Evolutionary conservation across 106 monocot genomes (phyloP).

Genomic region (Platanthera guangdongensis): DNA sequence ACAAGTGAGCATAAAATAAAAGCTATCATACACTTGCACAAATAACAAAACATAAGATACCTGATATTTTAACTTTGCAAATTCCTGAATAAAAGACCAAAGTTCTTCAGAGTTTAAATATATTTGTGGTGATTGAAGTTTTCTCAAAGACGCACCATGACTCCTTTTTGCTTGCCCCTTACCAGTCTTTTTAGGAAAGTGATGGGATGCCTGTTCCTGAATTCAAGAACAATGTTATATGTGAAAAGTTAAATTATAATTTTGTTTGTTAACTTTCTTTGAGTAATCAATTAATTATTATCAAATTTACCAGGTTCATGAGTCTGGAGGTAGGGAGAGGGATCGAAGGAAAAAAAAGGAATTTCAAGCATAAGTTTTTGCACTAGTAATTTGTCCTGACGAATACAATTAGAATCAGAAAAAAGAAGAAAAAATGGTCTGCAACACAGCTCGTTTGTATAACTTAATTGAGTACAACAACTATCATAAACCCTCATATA

Average conservation of each 20-base stretch:
- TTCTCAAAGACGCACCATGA: conserved; percentile 24
- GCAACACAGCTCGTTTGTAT: not conserved
- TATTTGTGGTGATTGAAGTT: conserved; percentile 30
- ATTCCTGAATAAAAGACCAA: conserved; percentile 76
- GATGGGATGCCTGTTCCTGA: conserved; percentile 38
- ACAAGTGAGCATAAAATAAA: not conserved
- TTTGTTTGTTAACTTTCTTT: not conserved
- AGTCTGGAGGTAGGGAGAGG: no score
- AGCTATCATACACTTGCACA: not conserved
- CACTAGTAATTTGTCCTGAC: no score
- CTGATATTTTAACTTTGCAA: conserved; percentile 85
- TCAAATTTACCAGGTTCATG: not conserved
- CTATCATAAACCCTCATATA: not conserved
- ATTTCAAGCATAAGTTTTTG: not conserved
- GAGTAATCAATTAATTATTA: no score
- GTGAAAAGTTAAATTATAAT: not conserved
- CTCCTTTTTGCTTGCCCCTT: conserved; percentile 32
- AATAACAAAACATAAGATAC: conserved; percentile 18
- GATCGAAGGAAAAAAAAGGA: not conserved
- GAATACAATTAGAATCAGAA: no score
- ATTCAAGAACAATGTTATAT: not conserved
- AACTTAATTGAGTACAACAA: not conserved
- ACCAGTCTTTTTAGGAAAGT: conserved; percentile 24
- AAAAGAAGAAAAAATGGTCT: no score
- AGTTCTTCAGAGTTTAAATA: conserved; percentile 57